These are phyloP conservation scores for Coprinopsis cinerea DNA, from an alignment of 768 basidiomycete species.

Conservation along the genomic window DNA sequence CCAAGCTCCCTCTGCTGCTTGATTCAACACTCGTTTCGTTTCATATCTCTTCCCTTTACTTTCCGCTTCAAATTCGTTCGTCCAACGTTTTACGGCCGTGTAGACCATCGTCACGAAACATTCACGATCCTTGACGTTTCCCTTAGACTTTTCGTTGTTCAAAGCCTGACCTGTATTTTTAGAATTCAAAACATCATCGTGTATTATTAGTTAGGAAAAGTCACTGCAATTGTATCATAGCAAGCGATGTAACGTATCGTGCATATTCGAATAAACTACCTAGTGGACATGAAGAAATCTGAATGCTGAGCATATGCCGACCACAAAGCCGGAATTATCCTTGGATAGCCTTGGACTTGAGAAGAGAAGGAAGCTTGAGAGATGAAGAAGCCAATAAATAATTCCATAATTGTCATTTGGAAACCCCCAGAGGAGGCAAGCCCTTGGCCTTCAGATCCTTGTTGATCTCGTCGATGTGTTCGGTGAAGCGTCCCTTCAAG, in stretches of 20 bases:
- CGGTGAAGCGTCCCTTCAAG: conserved; percentile 51
- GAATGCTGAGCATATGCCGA: background rate
- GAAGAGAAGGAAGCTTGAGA: background rate
- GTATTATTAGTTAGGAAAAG: too few relatives aligned
- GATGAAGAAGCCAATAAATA: background rate
- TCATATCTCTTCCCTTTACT: background rate
- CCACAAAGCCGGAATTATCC: background rate
- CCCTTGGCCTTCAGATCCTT: conserved; percentile 38
- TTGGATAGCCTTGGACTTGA: background rate
- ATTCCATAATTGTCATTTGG: background rate
- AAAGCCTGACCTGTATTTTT: too few relatives aligned
- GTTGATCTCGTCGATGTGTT: conserved; percentile 52
- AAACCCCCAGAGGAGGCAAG: conserved; percentile 23
- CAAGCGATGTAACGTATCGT: too few relatives aligned
- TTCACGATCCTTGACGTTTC: too few relatives aligned
- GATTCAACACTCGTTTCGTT: background rate
- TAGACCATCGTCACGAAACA: background rate
- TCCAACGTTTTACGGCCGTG: background rate
- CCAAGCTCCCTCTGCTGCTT: too few relatives aligned
- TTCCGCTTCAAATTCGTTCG: background rate
- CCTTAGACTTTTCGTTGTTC: too few relatives aligned
- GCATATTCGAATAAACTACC: too few relatives aligned
- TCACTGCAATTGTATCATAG: too few relatives aligned
- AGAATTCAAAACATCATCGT: too few relatives aligned
- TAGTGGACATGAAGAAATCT: too few relatives aligned